Conservation (phyloP, 2,329 filamentous ascomycete species). For the Calonectria naviculata region DNA sequence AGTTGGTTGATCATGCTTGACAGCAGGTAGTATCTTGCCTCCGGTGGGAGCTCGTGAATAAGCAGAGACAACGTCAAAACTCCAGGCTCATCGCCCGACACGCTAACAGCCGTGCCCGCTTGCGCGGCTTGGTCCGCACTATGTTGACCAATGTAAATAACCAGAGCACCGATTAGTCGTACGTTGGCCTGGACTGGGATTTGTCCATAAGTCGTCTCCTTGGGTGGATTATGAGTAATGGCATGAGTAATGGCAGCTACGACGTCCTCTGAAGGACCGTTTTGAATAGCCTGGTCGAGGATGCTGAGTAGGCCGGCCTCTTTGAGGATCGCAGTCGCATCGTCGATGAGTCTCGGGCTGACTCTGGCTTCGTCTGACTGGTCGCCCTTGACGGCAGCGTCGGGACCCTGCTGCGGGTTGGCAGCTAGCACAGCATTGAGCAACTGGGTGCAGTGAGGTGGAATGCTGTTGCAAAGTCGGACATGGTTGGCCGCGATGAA, state of each 20-base stretch:
- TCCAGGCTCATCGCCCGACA: constrained; percentile 59
- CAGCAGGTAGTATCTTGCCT: constrained; percentile 86
- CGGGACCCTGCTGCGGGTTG: constrained; percentile 76
- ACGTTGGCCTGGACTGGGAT: constrained; percentile 76
- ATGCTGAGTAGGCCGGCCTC: constrained; percentile 67
- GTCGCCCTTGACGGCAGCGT: constrained; percentile 81
- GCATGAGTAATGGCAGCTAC: constrained; percentile 82
- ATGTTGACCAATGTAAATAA: constrained; percentile 83
- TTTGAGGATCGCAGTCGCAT: constrained; percentile 67
- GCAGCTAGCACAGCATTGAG: constrained; percentile 90
- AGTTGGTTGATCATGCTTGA: constrained; percentile 91
- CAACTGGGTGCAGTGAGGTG: constrained; percentile 86
- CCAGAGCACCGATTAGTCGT: constrained; percentile 80
- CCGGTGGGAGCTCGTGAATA: constrained; percentile 77
- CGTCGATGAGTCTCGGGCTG: constrained; percentile 72
- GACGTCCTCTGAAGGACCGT: constrained; percentile 76
- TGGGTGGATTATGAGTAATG: constrained; percentile 69
- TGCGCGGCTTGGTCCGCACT: constrained; percentile 71
- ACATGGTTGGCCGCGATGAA: constrained; percentile 91
- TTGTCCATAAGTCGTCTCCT: constrained; percentile 73
- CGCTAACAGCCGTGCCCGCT: constrained; percentile 68
- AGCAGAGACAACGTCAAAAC: constrained; percentile 81
- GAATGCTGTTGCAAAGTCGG: constrained; percentile 82
- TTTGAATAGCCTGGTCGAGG: constrained; percentile 68
- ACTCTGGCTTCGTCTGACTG: constrained; percentile 79